Conservation (phyloP, 495 filamentous ascomycete genomes). For the Entonaema liquescens region DNA sequence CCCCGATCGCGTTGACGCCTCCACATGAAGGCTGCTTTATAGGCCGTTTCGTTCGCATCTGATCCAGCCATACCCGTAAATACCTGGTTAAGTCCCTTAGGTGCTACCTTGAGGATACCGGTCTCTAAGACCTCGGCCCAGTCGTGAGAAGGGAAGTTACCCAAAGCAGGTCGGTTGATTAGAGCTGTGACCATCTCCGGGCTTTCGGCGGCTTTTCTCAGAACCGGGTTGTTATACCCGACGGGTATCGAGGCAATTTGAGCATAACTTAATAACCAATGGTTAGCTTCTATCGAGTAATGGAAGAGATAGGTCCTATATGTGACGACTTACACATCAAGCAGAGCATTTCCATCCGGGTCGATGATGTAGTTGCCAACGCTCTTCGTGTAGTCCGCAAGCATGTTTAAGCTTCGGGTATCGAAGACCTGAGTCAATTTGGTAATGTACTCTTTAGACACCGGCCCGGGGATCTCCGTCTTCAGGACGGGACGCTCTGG, state of each 20-base stretch:
- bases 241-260: constrained; percentile 98
- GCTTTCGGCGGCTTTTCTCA: constrained; percentile 73
- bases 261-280: constrained; percentile 68
- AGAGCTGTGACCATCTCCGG: constrained; percentile 83
- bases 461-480: constrained; percentile 85
- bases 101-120: constrained; percentile 88
- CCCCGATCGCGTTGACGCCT: constrained; percentile 88
- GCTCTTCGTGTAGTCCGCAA: constrained; percentile 82
- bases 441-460: constrained; percentile 69
- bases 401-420: constrained; percentile 91
- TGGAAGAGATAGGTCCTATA: background rate
- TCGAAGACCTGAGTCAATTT: constrained; percentile 87
- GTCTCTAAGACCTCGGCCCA: constrained; percentile 87
- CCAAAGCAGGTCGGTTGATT: constrained; percentile 94
- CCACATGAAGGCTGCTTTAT: constrained; percentile 99
- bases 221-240: constrained; percentile 92
- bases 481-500: constrained; percentile 75
- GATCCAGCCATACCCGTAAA: constrained; percentile 97
- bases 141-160: constrained; percentile 93
- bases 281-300: constrained; percentile 19
- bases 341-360: constrained; percentile 81
- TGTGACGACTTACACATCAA: constrained; percentile 75
- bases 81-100: constrained; percentile 91
- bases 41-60: constrained; percentile 98
- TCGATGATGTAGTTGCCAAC: constrained; percentile 83